Base-by-base conservation (phyloP, 176 grass and related monocot genomes). In the Avena eriantha region DNA sequence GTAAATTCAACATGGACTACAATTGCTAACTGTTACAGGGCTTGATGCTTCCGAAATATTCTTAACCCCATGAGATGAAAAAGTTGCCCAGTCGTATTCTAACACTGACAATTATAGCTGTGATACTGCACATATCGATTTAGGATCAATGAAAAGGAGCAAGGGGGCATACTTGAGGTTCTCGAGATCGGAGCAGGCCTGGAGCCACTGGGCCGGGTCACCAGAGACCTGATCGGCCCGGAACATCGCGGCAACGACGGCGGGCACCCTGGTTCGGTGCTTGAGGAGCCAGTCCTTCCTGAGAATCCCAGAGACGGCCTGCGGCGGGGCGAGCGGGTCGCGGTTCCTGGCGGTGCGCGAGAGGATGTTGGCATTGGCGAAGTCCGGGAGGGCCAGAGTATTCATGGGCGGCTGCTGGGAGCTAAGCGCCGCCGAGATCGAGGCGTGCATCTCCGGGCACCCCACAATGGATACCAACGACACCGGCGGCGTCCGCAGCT, bases 171-270 rank as follows among this genome's bases (percentile, higher is more conserved):
- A 96, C 97, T 96, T 99, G 89, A 99, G 92, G 78, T 99, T 99
- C 81, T 99, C 97, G 43, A 99, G 97, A 94, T 99, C 97, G 79
- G 92, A 96, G 77, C 97, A 99, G 64, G 92, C 94, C 90, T 99
- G 92, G 56, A 99, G 87, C 97, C 97, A 99, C 85, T 94, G 97
- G 26, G 97, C 77, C 31, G 97, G 97, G 84, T 99, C 94, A 34
- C 97, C 97, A 6, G 92, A 88, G 84, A 99, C 94, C 57, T 94
- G 94, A 87, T 97, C 92, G 12, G 89, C 86, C 18, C 89, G 78
- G 36, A 99, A 97, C 35, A 99, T 41, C 17, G 92, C 87, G 3
- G 92, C 94, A 0, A 94, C 90, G 33, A 88, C 94, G 72, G 90
- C 94, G 14, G 94, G 89, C 36, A 97, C 90, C 19, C 94, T 86